Conservation (phyloP, 2,329 filamentous ascomycete genomes). For the Aspergillus flavus region DNA sequence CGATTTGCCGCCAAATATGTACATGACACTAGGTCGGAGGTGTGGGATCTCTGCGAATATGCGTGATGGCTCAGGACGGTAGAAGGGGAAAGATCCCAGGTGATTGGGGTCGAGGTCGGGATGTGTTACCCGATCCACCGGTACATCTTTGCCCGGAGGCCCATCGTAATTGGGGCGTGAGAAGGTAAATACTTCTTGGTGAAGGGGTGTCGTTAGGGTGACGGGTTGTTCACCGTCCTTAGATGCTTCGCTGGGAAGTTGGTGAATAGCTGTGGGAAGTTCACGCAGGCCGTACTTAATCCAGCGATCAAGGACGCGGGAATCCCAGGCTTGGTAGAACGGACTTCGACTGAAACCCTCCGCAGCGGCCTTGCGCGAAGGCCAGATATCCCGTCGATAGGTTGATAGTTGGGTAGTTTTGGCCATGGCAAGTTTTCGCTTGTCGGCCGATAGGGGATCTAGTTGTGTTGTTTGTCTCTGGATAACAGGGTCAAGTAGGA, state of each 20-base stretch:
- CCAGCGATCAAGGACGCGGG: conserved; percentile 75
- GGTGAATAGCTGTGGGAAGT: conserved; percentile 61
- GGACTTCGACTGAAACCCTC: conserved; percentile 66
- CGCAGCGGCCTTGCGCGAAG: conserved; percentile 69
- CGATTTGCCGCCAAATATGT: conserved; percentile 48
- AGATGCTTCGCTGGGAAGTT: conserved; percentile 24
- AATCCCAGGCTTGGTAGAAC: conserved; percentile 84
- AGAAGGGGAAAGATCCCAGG: conserved; percentile 43
- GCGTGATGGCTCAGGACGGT: conserved; percentile 44
- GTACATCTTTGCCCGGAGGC: conserved; percentile 45
- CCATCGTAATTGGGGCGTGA: conserved; percentile 60
- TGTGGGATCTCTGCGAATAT: conserved; percentile 45
- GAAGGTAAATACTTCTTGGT: conserved; percentile 73
- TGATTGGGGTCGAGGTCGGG: conserved; percentile 47
- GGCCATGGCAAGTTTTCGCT: conserved; percentile 31
- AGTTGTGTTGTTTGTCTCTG: conserved; percentile 50
- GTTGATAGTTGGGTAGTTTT: conserved; percentile 61
- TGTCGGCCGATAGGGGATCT: conserved; percentile 23
- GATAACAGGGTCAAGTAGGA: conserved; percentile 86
- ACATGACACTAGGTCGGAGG: conserved; percentile 50
- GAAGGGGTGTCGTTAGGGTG: conserved; percentile 76
- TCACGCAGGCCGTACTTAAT: conserved; percentile 74
- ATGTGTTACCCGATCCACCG: conserved; percentile 46
- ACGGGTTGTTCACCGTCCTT: conserved; percentile 51
- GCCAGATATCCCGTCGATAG: conserved; percentile 78